Evolutionary conservation across 495 filamentous ascomycete species (phyloP).

Genomic region (Barbatosphaeria neglecta): DNA sequence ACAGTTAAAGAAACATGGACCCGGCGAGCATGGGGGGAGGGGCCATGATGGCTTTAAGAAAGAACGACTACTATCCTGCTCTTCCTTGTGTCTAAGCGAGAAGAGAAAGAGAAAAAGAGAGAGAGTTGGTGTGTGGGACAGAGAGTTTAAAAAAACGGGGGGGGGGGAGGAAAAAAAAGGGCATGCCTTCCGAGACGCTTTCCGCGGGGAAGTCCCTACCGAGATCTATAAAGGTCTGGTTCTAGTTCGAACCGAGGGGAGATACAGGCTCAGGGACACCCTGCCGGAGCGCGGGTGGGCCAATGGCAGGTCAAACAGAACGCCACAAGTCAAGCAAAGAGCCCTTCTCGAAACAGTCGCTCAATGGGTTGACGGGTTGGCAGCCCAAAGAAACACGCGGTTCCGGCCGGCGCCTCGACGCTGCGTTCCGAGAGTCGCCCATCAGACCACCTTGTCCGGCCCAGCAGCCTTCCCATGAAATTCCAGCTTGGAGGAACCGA

Average conservation of each 20-base stretch:
- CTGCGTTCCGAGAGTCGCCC: neutral
- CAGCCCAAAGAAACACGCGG: neutral
- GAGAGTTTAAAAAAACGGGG: no score
- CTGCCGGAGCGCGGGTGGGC: neutral
- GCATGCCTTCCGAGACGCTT: neutral
- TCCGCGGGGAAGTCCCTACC: neutral
- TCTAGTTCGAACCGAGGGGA: no score
- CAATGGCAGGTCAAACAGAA: neutral
- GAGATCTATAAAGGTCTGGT: neutral
- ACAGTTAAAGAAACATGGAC: neutral
- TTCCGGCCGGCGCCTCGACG: neutral
- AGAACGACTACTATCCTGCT: slow-evolving; percentile 5
- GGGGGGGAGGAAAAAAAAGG: neutral
- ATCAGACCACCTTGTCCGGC: neutral
- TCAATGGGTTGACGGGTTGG: neutral
- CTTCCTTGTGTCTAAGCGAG: no score
- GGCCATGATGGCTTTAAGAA: neutral
- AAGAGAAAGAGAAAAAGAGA: no score
- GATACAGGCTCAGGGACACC: neutral
- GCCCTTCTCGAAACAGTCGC: neutral
- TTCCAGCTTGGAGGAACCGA: neutral
- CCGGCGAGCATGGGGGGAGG: neutral
- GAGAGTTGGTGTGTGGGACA: no score
- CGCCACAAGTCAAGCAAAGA: neutral
- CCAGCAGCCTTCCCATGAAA: neutral